A percentile compares a stretch with the other conserved stretches of the same genome.
These are phyloP conservation scores for Curvularia sp. DNA, from an alignment of 2,329 filamentous ascomycete genomes.

Conservation along the genomic window DNA sequence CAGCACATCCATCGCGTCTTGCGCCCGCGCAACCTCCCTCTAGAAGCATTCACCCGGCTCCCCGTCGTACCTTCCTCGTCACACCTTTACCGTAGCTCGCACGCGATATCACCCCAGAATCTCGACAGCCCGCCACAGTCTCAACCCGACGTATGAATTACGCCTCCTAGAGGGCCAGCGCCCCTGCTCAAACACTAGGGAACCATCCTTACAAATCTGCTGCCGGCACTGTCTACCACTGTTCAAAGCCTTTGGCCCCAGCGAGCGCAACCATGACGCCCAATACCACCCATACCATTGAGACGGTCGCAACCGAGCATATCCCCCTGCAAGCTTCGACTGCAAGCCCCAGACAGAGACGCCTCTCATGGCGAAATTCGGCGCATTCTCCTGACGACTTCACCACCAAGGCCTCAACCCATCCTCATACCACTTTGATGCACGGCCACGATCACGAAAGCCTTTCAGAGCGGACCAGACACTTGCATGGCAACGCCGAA, in stretches of 20 bases:
- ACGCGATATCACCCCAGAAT: slow-evolving; percentile 30
- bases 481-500: slow-evolving; percentile 32
- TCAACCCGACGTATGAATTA: slow-evolving; percentile 24
- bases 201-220: slow-evolving; percentile 1
- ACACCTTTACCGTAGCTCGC: slow-evolving; percentile 18
- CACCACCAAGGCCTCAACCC: slow-evolving; percentile 23
- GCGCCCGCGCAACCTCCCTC: slow-evolving; percentile 15
- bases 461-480: slow-evolving; percentile 40
- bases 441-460: slow-evolving; percentile 50
- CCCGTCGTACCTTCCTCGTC: slow-evolving; percentile 2
- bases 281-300: slow-evolving; percentile 36
- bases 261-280: slow-evolving; percentile 32
- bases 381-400: slow-evolving; percentile 24
- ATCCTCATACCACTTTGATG: slow-evolving; percentile 47
- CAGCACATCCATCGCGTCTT: not conserved
- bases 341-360: slow-evolving; percentile 32
- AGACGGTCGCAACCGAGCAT: slow-evolving; percentile 38
- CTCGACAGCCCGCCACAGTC: slow-evolving; percentile 27
- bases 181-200: slow-evolving; percentile 3
- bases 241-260: slow-evolving; percentile 7
- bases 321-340: slow-evolving; percentile 20
- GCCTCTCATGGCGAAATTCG: slow-evolving; percentile 41
- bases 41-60: slow-evolving; percentile 5
- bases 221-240: not conserved
- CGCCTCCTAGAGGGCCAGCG: slow-evolving; percentile 6